These are phyloP conservation scores for Cercospora zeae-maydis DNA, from an alignment of 2,329 filamentous ascomycete species.

Conservation along the genomic window DNA sequence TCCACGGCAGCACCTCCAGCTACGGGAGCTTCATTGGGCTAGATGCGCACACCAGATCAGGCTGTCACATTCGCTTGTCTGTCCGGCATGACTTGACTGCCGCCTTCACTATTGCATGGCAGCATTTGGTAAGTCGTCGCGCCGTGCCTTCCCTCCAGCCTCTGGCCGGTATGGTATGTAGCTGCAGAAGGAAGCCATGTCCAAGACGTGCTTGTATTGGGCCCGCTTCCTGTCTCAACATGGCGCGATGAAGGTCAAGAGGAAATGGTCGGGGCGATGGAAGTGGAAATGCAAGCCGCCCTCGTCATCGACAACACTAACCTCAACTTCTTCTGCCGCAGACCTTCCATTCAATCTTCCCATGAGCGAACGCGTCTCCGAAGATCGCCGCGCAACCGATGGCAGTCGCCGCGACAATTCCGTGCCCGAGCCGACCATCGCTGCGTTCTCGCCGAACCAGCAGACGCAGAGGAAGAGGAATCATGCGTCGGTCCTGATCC, in stretches of 20 bases:
- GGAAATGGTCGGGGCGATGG: constrained; percentile 6
- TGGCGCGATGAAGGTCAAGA: constrained; percentile 11
- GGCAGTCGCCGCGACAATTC: constrained; percentile 19
- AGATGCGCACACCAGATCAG: constrained; percentile 5
- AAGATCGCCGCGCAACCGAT: constrained; percentile 18
- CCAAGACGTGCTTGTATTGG: constrained; percentile 4
- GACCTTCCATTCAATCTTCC: constrained; percentile 26
- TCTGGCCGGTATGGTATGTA: background rate
- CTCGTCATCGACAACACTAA: constrained; percentile 5
- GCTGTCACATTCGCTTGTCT: constrained; percentile 7
- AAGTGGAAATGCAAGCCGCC: background rate
- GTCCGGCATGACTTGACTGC: constrained; percentile 13
- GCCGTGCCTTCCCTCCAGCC: constrained; percentile 3
- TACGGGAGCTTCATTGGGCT: background rate
- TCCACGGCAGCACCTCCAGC: background rate
- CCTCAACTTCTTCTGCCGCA: constrained; percentile 8
- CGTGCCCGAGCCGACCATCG: constrained; percentile 64
- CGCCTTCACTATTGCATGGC: constrained; percentile 21
- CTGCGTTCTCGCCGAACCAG: constrained; percentile 84
- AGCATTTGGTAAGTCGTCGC: constrained; percentile 22
- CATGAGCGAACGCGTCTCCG: constrained; percentile 22
- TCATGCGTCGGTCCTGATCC: constrained; percentile 66
- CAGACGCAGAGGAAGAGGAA: constrained; percentile 44
- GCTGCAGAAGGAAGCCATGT: background rate
- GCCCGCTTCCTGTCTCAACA: constrained; percentile 3